Base-by-base conservation (phyloP, 2,329 filamentous ascomycete species). In the Talaromyces piceae region DNA sequence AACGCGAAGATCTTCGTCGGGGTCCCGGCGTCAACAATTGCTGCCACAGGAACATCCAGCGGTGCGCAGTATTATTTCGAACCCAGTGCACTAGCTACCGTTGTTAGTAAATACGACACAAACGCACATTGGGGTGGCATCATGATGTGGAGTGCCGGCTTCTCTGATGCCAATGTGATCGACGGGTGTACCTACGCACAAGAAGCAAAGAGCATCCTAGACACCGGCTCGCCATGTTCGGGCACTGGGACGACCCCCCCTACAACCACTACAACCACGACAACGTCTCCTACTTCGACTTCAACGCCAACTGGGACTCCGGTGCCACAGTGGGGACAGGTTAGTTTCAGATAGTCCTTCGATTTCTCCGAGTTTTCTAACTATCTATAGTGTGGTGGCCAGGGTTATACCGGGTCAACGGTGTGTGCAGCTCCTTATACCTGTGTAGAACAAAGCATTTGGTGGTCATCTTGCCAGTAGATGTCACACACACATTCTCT, bases 111-210 rank as follows among this genome's bases (percentile, higher is more conserved):
- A 26, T 75, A 72, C 53, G 69, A 70, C 53, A 61, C 61, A 8
- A 64, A 67, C 1, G 54, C 67, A 18, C 65, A 63, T 3, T 82
- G 82, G 56, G 80, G 78, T 30, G 80, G 80, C 64, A 68, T 81
- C 27, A 82, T 82, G 79, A 62, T 82, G 6, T 82, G 77, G 77
- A 78, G 82, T 47, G 76, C 77, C 3, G 77, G 75, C 1, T 68
- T 69, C 8, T 73, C 73, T n/a, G 63, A 69, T 13, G 65, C 67
- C 44, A 80, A 79, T 58, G 51, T 63, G 5, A 66, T 72, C 47
- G 67, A 73, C 49, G 70, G 63, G 12, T 58, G 67, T 44, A 64
- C 66, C 22, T 80, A 75, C 62, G 66, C 69, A 1, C 64, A 70
- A 45, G 71, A 73, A 63, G 74, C 77, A 53, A 78, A 77, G 67